Percentiles rank a stretch among this genome's conserved stretches.
These are phyloP conservation scores for Cetraspora pellucida DNA, from an alignment of 192 early-diverging fungal genomes.

Conservation along the genomic window DNA sequence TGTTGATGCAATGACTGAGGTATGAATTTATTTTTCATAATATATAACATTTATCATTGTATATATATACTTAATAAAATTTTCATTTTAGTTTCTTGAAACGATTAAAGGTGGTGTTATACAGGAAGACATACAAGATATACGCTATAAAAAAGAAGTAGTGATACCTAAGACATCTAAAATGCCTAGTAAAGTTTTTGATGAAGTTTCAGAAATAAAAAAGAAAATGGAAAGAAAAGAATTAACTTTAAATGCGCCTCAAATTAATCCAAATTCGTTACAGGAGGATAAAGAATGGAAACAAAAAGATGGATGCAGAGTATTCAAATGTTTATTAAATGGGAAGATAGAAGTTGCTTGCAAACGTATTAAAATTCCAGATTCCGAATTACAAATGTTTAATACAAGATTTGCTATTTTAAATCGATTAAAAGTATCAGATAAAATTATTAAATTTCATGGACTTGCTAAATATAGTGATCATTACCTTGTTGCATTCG, in stretches of 20 bases:
- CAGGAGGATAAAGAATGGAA: no score
- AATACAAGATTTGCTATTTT: neutral
- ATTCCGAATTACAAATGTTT: neutral
- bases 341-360: neutral
- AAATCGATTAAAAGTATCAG: neutral
- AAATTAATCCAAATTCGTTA: neutral
- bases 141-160: no score
- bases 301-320: neutral
- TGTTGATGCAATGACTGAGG: neutral
- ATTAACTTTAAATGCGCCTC: neutral
- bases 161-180: neutral
- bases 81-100: neutral
- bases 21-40: neutral
- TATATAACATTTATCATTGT: neutral
- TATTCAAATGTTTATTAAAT: neutral
- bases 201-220: constrained; percentile 13
- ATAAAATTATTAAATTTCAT: constrained; percentile 29
- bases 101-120: neutral
- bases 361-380: neutral
- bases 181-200: neutral
- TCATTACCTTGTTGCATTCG: neutral
- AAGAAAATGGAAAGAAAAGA: neutral
- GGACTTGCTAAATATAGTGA: neutral
- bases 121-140: no score
- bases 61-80: neutral